Base-by-base conservation (phyloP, 2,329 filamentous ascomycete genomes). In the Botrytis fabae region DNA sequence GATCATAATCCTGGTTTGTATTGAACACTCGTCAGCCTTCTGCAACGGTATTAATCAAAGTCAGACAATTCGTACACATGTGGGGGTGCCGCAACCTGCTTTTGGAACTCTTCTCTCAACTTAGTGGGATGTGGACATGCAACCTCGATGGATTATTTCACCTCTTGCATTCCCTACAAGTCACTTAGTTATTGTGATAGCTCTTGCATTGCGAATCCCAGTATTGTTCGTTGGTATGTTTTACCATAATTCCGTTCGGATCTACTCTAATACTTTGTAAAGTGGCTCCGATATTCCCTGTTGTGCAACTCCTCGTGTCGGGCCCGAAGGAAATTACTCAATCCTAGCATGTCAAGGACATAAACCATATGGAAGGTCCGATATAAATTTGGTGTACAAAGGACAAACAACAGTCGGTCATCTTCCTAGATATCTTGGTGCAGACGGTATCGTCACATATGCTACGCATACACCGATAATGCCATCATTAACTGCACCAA, bases 51-150 rank as follows among this genome's bases (percentile, higher is more conserved):
- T 69, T 68, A 70, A 73, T 51, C 20, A 25, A 54, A 42, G 10
- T 61, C 61, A 76, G 73, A 25, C 18, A 75, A 74, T 38, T 73
- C 71, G 10, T 76, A 76, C 38, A 74, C 73, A 18, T 76, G 75
- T 54, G 66, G 57, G 14, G 70, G 71, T n/a, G 28, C 63, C 12
- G 73, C 73, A 10, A 75, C 75, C 20, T 76, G 74, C 35, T 72
- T 76, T 2, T 76, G 75, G 75, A 73, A 76, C 59, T 74, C 74
- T 28, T 32, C 65, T 25, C 71, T 75, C 2, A 64, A 64, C 38
- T 62, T 73, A 20, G 73, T 76, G 16, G 74, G 75, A 25, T 75
- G 74, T n/a, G 75, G 74, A 38, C 61, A 73, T 44, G 25, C 73
- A 12, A 73, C 69, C 5, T 75, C 74, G 6, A 73, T 76, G 16